A percentile compares a stretch with the other conserved stretches of the same genome.
These are phyloP conservation scores for Cicer arietinum DNA, from an alignment of 306 rosid species.

Conservation along the genomic window DNA sequence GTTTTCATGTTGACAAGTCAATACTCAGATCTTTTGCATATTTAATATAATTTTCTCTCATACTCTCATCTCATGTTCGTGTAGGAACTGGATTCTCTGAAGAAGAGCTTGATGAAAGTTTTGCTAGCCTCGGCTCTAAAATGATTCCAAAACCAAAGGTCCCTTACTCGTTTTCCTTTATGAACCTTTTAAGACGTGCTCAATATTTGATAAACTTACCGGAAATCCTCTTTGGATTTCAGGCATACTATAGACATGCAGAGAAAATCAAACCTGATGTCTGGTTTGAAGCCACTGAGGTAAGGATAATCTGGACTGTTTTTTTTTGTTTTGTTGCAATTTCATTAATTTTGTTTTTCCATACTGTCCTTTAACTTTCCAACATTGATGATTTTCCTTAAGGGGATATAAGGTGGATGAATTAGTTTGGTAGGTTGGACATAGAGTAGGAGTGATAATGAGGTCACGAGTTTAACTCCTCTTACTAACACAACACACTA, in stretches of 20 bases:
- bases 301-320: conserved; percentile 32
- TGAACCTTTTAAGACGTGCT: neutral
- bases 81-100: conserved; percentile 84
- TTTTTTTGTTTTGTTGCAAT: conserved; percentile 21
- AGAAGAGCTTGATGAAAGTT: conserved; percentile 70
- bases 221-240: conserved; percentile 42
- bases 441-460: no score
- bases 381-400: no score
- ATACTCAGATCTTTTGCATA: conserved; percentile 12
- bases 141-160: conserved; percentile 76
- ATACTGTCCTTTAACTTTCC: no score
- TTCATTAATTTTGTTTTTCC: neutral
- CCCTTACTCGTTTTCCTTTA: conserved; percentile 29
- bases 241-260: conserved; percentile 71
- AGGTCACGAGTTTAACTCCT: no score
- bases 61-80: conserved; percentile 25
- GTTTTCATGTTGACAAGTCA: conserved; percentile 30
- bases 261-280: conserved; percentile 80
- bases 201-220: conserved; percentile 33
- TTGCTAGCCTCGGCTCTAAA: conserved; percentile 62
- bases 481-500: no score
- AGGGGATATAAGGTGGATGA: no score
- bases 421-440: no score
- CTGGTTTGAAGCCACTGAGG: conserved; percentile 90
- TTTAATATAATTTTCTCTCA: conserved; percentile 33